These are phyloP conservation scores for Karstenula rhodostoma DNA, from an alignment of 2,329 filamentous ascomycete genomes.

Conservation along the genomic window DNA sequence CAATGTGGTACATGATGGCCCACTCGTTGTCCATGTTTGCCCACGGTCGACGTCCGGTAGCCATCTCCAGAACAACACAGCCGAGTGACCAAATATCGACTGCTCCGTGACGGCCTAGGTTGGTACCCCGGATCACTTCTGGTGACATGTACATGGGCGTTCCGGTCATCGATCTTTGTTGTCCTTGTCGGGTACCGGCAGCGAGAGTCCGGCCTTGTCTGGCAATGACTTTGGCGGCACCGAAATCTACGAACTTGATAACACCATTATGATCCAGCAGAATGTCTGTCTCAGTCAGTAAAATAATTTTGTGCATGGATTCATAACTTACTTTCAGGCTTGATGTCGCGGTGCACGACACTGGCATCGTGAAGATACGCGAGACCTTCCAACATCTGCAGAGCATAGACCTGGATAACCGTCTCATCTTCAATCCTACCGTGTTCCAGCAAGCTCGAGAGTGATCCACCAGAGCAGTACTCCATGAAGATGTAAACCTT, in stretches of 20 bases:
- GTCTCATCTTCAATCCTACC: conserved; percentile 98
- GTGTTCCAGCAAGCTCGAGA: conserved; percentile 89
- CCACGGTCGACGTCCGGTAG: conserved; percentile 92
- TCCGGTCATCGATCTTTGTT: conserved; percentile 91
- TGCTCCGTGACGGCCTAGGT: conserved; percentile 76
- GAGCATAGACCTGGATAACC: conserved; percentile 94
- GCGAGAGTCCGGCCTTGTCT: conserved; percentile 89
- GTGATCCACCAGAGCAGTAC: conserved; percentile 93
- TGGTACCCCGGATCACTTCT: conserved; percentile 91
- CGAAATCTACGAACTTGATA: conserved; percentile 99
- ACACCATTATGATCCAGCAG: conserved; percentile 96
- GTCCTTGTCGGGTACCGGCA: conserved; percentile 58
- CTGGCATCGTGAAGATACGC: conserved; percentile 91
- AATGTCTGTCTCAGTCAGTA: conserved; percentile 69
- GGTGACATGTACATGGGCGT: conserved; percentile 99
- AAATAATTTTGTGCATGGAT: background rate
- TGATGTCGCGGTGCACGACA: conserved; percentile 97
- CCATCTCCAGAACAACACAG: conserved; percentile 97
- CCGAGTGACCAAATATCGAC: conserved; percentile 97
- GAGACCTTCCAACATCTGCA: conserved; percentile 92
- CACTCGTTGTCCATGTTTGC: conserved; percentile 97
- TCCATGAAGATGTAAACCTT: conserved; percentile 99
- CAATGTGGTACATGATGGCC: conserved; percentile 99
- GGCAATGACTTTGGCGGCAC: conserved; percentile 95
- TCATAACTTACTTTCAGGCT: conserved; percentile 83